Evolutionary conservation across 2,329 filamentous ascomycete genomes (phyloP).

Genomic region (Penicillium expansum): DNA sequence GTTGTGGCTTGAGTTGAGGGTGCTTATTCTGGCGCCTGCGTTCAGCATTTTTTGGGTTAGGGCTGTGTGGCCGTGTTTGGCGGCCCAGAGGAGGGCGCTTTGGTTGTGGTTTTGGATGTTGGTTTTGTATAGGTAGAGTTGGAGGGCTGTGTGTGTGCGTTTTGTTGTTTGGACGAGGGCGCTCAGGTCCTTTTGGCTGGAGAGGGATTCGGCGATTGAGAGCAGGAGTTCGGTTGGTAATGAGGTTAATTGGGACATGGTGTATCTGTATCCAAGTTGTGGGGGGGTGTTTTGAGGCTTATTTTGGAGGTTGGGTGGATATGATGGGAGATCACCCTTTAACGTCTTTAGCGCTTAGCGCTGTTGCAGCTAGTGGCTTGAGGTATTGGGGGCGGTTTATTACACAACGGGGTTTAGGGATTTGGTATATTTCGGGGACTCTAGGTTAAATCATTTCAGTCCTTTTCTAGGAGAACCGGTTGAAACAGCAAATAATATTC

Average conservation of each 20-base stretch:
- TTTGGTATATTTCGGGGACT: background rate
- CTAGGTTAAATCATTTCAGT: background rate
- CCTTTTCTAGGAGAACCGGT: background rate
- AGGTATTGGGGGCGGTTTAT: background rate
- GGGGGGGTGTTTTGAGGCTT: background rate
- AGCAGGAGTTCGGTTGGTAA: background rate
- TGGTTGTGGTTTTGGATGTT: too few relatives aligned
- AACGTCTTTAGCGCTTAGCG: background rate
- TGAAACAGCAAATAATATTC: background rate
- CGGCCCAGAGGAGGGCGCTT: background rate
- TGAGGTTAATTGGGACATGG: background rate
- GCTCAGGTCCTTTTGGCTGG: background rate
- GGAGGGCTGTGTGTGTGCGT: background rate
- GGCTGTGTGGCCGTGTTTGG: background rate
- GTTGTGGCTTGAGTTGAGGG: background rate
- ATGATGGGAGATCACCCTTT: background rate
- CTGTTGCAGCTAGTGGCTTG: background rate
- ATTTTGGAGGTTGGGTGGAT: background rate
- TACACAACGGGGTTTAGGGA: background rate
- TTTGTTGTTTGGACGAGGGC: background rate
- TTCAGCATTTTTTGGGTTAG: background rate
- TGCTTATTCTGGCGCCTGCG: background rate
- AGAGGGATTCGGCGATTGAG: background rate
- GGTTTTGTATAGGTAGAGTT: background rate
- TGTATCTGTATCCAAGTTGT: background rate